A percentile compares a stretch with the other conserved stretches of the same genome.
Conservation (phyloP, 495 filamentous ascomycete genomes). For the Penicillium steckii region DNA sequence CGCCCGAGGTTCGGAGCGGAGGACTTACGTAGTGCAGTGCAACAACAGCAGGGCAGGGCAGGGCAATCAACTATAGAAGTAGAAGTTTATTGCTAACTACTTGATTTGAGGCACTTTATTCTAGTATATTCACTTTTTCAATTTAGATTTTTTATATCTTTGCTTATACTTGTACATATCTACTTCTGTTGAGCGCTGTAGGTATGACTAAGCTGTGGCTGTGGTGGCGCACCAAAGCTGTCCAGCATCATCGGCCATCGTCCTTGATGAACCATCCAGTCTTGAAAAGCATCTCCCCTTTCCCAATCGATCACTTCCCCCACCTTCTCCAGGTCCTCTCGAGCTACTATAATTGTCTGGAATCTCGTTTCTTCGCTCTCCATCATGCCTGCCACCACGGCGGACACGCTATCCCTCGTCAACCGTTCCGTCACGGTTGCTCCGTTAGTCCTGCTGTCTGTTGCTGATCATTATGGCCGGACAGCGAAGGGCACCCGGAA, state of each 20-base stretch:
- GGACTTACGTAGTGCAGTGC: too few species aligned
- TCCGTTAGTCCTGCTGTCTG: constrained; percentile 94
- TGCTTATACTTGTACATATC: too few species aligned
- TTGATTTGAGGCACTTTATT: too few species aligned
- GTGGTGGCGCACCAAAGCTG: constrained; percentile 22
- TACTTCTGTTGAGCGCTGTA: too few species aligned
- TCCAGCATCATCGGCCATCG: constrained; percentile 26
- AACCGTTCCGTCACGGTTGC: constrained; percentile 94
- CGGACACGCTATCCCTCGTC: constrained; percentile 89
- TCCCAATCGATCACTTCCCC: constrained; percentile 1
- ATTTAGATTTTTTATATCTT: too few species aligned
- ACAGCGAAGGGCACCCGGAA: constrained; percentile 86
- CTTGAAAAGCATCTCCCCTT: constrained; percentile 1
- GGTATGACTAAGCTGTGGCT: neutral
- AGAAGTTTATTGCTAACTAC: too few species aligned
- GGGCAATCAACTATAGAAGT: too few species aligned
- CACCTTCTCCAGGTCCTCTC: neutral
- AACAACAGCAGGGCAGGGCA: neutral
- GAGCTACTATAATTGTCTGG: constrained; percentile 4
- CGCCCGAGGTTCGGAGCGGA: constrained; percentile 32
- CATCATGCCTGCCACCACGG: constrained; percentile 90
- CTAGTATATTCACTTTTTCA: too few species aligned
- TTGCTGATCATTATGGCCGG: constrained; percentile 97
- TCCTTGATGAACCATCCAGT: constrained; percentile 11
- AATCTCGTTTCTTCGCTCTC: constrained; percentile 11